A percentile compares a stretch with the other conserved stretches of the same genome.
Evolutionary conservation across 148 eudicot genomes (phyloP).

Genomic region (Rhododendron ovatum): DNA sequence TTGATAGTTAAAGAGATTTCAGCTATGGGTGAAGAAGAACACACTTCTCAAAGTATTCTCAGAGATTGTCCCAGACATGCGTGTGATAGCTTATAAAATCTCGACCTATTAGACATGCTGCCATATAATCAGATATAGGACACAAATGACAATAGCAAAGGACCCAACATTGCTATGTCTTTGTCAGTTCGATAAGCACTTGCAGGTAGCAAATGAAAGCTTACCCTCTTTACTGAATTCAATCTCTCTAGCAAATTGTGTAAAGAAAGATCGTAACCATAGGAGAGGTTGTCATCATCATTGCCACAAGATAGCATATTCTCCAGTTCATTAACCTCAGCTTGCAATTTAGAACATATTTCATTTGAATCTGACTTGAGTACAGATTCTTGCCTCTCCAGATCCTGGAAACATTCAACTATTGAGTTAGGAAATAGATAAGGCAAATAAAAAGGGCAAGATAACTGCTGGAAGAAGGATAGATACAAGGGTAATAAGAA

Average conservation of each 20-base stretch:
- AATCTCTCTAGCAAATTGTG: slow-evolving; percentile 29
- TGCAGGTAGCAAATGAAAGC: background rate
- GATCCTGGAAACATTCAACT: slow-evolving; percentile 19
- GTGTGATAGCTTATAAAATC: background rate
- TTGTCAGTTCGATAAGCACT: background rate
- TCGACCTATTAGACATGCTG: background rate
- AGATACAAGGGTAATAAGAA: background rate
- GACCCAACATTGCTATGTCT: background rate
- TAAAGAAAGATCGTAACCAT: slow-evolving; percentile 16
- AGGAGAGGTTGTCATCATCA: slow-evolving; percentile 15
- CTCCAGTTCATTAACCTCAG: slow-evolving; percentile 35
- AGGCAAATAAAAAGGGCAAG: background rate
- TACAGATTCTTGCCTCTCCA: slow-evolving; percentile 25
- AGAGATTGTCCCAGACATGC: background rate
- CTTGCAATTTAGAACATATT: slow-evolving; percentile 21
- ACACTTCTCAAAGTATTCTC: background rate
- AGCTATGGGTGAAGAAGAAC: background rate
- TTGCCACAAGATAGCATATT: slow-evolving; percentile 12
- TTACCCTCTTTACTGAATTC: slow-evolving; percentile 41
- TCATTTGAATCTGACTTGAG: slow-evolving; percentile 11
- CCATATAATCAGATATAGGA: slow-evolving; percentile 1
- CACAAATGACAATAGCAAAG: background rate
- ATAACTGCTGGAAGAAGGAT: slow-evolving; percentile 3
- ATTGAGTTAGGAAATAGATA: slow-evolving; percentile 1
- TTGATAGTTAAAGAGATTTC: background rate